Base-by-base conservation (phyloP, 2,329 filamentous ascomycete genomes). In the Cercospora canescens region DNA sequence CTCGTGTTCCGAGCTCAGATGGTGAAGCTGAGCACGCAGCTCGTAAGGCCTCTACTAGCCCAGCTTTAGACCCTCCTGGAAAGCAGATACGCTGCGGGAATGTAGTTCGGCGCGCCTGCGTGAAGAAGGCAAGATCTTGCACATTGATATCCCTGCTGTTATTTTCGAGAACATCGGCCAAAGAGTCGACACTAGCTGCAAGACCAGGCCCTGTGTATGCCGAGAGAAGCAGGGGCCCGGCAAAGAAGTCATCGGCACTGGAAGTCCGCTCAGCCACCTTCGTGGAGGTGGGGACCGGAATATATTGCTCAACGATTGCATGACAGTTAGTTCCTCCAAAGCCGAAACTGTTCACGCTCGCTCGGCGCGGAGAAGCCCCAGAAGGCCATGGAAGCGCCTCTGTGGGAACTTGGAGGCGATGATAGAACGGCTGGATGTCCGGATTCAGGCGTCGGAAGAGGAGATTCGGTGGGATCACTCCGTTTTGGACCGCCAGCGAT, bases 361-460 rank as follows among this genome's bases (percentile, higher is more conserved):
- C 68, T 12, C 68, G 64, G 14, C 62, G 24, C 55, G 57, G 59
- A 16, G 60, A 16, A 26, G 37, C n/a, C 21, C 39, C 32, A 41
- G 74, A 66, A 0, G 78, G 78, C 14, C 77, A 78, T 18, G 74
- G 75, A 3, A 74, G n/a, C n/a, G 62, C 39, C 30, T 45, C 37
- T n/a, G 60, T 70, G 6, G 67, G 67, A 4, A 75, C 63, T 34
- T 67, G 24, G 4, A 73, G 54, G 26, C 65, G 62, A n/a, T 67
- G 45, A 28, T 69, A 67, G 16, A 64, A 70, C 7, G 70, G 67
- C 8, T 35, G 64, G 0, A 86, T 67, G 16, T 69, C 62, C 16
- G 71, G 70, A 61, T 72, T 74, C 14, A 71, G 52, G 16, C 61
- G 60, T 14, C 67, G 59, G 45, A 76, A 73, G 7, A 74, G 67